phyloP scores from a whole-genome alignment of 352 stramenopile species.

The Phytophthora constricta region DNA sequence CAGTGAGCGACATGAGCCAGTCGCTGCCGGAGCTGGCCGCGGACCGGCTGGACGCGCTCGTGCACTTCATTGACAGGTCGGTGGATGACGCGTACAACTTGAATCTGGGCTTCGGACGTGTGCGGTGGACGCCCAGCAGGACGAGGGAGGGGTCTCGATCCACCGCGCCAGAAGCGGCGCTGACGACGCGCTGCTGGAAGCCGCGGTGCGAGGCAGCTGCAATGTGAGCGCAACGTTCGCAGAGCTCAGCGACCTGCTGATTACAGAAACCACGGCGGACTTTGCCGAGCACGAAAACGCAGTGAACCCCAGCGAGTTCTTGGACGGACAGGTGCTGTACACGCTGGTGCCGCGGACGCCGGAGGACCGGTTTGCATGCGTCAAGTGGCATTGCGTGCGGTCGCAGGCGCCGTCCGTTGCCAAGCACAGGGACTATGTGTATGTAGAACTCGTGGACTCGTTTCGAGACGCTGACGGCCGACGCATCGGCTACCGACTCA shows the following conservation, averaged over 20 bases:
- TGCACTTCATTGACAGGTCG: conserved; percentile 79
- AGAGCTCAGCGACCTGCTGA: conserved; percentile 82
- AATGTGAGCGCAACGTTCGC: conserved; percentile 75
- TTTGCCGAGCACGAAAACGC: conserved; percentile 70
- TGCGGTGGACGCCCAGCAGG: conserved; percentile 76
- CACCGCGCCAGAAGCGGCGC: conserved; percentile 61
- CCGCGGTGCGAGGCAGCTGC: conserved; percentile 74
- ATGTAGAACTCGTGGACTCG: conserved; percentile 84
- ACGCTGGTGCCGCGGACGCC: conserved; percentile 71
- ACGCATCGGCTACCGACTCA: conserved; percentile 72
- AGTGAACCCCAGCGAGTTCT: conserved; percentile 78
- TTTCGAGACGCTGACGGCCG: conserved; percentile 70
- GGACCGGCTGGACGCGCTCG: conserved; percentile 50
- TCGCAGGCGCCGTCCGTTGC: conserved; percentile 75
- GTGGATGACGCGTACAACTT: conserved; percentile 86
- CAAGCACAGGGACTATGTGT: conserved; percentile 84
- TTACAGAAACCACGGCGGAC: conserved; percentile 70
- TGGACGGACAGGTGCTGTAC: conserved; percentile 80
- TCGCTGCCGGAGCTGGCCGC: conserved; percentile 44
- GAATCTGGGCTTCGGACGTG: conserved; percentile 75
- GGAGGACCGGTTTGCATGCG: conserved; percentile 73
- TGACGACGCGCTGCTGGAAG: conserved; percentile 70
- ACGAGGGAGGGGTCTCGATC: conserved; percentile 74
- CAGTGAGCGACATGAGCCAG: conserved; percentile 25
- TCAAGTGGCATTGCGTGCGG: conserved; percentile 86